A percentile compares a stretch with the other conserved stretches of the same genome.
Conservation (phyloP, 2,329 filamentous ascomycete species). For the Phialemonium atrogriseum region DNA sequence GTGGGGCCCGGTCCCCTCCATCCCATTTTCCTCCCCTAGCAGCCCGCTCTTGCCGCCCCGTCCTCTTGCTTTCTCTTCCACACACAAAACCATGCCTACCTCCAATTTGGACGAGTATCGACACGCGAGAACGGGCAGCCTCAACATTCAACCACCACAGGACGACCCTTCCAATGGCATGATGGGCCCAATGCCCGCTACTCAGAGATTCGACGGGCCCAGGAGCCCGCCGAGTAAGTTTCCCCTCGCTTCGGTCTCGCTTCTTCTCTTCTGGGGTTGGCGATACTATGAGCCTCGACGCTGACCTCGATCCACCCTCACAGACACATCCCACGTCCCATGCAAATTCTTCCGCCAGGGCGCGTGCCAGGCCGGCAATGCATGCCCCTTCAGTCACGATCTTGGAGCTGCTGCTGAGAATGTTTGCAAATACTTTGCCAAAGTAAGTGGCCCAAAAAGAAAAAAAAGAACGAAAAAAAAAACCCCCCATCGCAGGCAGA, state of each 20-base stretch:
- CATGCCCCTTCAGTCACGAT: constrained; percentile 94
- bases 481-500: too few relatives aligned
- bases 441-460: constrained; percentile 65
- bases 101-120: constrained; percentile 19
- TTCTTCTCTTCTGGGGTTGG: too few relatives aligned
- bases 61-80: not conserved
- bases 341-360: constrained; percentile 99
- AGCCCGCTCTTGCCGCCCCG: constrained; percentile 1
- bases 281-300: too few relatives aligned
- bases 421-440: constrained; percentile 98
- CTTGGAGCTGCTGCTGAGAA: constrained; percentile 77
- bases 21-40: not conserved
- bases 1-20: too few relatives aligned
- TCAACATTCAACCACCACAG: constrained; percentile 38
- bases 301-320: constrained; percentile 9
- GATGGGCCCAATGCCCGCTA: constrained; percentile 26
- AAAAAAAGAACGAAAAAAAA: too few relatives aligned
- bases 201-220: constrained; percentile 47
- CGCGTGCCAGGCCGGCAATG: constrained; percentile 89
- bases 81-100: constrained; percentile 14
- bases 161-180: constrained; percentile 18
- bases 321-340: constrained; percentile 93
- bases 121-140: constrained; percentile 50
- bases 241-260: not conserved
- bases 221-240: constrained; percentile 55